These are phyloP conservation scores for Protostelium mycophagum DNA, from an alignment of 78 protist species.

Conservation along the genomic window DNA sequence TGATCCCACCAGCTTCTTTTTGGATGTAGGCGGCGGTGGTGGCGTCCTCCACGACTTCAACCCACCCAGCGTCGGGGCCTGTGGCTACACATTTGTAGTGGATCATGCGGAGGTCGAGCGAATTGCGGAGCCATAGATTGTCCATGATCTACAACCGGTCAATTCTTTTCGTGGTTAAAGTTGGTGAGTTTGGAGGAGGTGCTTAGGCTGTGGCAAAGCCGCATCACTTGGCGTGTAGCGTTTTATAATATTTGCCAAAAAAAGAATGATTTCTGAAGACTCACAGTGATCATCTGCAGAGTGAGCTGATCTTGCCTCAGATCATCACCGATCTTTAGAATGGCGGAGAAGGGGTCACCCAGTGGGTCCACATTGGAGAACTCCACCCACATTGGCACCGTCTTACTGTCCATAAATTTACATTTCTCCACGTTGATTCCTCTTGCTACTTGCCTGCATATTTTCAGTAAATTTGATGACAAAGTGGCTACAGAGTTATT, in stretches of 20 bases:
- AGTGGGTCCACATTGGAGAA: constrained; percentile 45
- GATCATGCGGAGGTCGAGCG: constrained; percentile 54
- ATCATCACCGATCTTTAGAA: constrained; percentile 72
- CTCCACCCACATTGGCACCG: constrained; percentile 61
- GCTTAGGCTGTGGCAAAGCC: background rate
- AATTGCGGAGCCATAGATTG: constrained; percentile 42
- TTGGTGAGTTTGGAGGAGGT: no score
- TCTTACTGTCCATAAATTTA: constrained; percentile 77
- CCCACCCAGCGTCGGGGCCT: constrained; percentile 64
- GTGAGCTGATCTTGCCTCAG: constrained; percentile 86
- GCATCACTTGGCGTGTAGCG: background rate
- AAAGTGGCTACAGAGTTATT: no score
- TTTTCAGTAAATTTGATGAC: background rate
- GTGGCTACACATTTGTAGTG: constrained; percentile 68
- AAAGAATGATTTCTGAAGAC: constrained; percentile 1
- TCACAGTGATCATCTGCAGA: constrained; percentile 76
- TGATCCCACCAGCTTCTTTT: constrained; percentile 62
- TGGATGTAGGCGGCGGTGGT: constrained; percentile 71
- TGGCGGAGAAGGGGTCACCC: constrained; percentile 27
- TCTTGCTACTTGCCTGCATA: constrained; percentile 2
- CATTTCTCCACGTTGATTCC: constrained; percentile 48
- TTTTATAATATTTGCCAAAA: constrained; percentile 33
- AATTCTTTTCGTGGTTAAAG: background rate
- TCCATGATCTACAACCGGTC: background rate
- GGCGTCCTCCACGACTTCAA: constrained; percentile 71